Percentiles rank a stretch among this genome's conserved stretches.
Conservation (phyloP, 805 yeast species). For the Suhomyces sp. region DNA sequence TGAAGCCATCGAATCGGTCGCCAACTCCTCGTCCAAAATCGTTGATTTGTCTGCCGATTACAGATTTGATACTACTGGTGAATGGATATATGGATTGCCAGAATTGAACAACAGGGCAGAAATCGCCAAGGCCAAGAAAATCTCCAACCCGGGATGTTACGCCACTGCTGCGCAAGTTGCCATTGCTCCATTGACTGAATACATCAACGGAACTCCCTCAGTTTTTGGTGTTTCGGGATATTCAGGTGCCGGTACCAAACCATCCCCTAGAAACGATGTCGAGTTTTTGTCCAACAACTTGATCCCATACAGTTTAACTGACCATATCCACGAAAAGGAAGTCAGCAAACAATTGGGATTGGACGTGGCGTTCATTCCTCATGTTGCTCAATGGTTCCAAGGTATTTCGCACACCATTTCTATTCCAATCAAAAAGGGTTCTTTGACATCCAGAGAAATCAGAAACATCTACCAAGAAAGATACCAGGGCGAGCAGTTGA, state of each 20-base stretch:
- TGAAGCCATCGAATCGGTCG: conserved; percentile 68
- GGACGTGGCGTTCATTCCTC: conserved; percentile 89
- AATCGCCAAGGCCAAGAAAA: conserved; percentile 70
- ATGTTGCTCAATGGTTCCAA: conserved; percentile 99
- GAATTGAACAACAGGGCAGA: conserved; percentile 71
- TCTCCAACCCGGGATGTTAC: conserved; percentile 97
- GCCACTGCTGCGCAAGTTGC: conserved; percentile 96
- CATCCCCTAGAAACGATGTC: conserved; percentile 91
- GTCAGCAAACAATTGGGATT: conserved; percentile 76
- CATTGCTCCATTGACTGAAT: conserved; percentile 77
- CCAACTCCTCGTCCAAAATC: conserved; percentile 69
- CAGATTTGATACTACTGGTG: conserved; percentile 83
- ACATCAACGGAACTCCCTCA: conserved; percentile 69
- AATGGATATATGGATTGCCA: conserved; percentile 95
- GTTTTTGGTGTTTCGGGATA: conserved; percentile 96
- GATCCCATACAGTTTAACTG: conserved; percentile 93
- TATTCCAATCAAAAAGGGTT: conserved; percentile 70
- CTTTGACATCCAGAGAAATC: conserved; percentile 75
- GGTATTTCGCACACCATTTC: conserved; percentile 92
- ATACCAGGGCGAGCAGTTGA: conserved; percentile 81
- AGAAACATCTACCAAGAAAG: conserved; percentile 84
- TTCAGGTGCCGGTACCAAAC: conserved; percentile 99
- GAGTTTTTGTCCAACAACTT: conserved; percentile 72
- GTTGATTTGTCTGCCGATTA: conserved; percentile 94
- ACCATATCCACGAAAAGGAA: conserved; percentile 95